Percentiles rank a stretch among this genome's conserved stretches.
These are phyloP conservation scores for Solanum aculeatissimum DNA, from an alignment of 305 asterid species.

Conservation along the genomic window DNA sequence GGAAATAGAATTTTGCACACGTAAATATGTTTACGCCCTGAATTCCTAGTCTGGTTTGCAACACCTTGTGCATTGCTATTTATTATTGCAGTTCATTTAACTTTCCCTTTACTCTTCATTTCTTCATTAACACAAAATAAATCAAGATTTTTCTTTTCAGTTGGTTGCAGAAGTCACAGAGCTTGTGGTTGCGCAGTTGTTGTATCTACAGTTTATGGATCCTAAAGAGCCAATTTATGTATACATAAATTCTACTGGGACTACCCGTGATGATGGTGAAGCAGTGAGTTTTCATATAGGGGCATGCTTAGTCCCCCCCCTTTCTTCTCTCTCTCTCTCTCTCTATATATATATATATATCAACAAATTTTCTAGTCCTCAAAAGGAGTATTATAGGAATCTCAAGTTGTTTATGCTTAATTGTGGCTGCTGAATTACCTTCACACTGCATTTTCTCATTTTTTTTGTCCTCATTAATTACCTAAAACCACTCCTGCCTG, in stretches of 20 bases:
- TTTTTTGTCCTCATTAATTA: not conserved
- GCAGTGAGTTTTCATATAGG: conserved; percentile 32
- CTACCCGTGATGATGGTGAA: conserved; percentile 93
- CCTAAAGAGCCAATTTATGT: conserved; percentile 73
- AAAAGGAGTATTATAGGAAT: not conserved
- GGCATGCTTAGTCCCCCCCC: not conserved
- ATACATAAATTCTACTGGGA: conserved; percentile 91
- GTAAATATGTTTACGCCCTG: not conserved
- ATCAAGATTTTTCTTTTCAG: conserved; percentile 30
- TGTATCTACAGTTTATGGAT: conserved; percentile 87
- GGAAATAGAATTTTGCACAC: not conserved
- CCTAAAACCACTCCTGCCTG: not conserved
- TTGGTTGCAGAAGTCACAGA: conserved; percentile 91
- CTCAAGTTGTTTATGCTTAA: not conserved
- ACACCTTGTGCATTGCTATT: not conserved
- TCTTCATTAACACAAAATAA: not conserved
- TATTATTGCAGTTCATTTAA: not conserved
- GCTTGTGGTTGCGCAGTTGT: conserved; percentile 73
- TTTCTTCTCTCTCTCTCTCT: not conserved
- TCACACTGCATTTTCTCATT: not conserved
- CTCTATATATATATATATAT: too few species aligned
- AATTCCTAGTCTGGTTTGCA: not conserved
- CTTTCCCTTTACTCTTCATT: not conserved
- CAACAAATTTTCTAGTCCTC: not conserved
- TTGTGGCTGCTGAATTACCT: not conserved